Evolutionary conservation across 2,329 filamentous ascomycete genomes (phyloP).

Genomic region (Ascochyta fabae): DNA sequence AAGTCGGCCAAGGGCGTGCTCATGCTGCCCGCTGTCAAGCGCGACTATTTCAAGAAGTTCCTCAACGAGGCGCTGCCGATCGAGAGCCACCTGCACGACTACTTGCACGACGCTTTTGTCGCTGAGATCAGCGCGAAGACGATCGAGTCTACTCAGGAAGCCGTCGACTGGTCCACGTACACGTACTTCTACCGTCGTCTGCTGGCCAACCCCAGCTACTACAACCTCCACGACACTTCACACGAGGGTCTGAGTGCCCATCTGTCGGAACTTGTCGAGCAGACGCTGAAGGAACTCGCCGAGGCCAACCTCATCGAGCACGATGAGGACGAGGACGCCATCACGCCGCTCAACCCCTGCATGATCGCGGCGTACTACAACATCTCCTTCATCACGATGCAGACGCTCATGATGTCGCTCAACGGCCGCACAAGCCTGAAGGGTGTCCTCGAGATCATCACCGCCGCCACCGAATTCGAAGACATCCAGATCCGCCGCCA

Average conservation of each 20-base stretch:
- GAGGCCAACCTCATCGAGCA: conserved; percentile 96
- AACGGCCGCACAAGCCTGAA: conserved; percentile 91
- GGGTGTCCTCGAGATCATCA: conserved; percentile 94
- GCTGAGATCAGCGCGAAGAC: conserved; percentile 96
- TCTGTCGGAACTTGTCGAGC: conserved; percentile 92
- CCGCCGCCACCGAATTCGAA: conserved; percentile 96
- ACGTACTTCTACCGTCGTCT: conserved; percentile 97
- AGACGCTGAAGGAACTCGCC: conserved; percentile 84
- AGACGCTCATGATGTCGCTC: conserved; percentile 93
- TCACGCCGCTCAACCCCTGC: conserved; percentile 89
- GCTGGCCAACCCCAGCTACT: conserved; percentile 95
- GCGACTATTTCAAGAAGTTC: conserved; percentile 99
- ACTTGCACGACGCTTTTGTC: conserved; percentile 94
- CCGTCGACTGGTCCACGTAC: conserved; percentile 97
- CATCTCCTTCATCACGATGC: conserved; percentile 99
- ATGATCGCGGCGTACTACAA: conserved; percentile 99
- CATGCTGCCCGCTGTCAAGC: conserved; percentile 93
- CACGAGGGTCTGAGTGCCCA: conserved; percentile 94
- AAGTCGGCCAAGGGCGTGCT: conserved; percentile 88
- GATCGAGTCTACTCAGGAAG: conserved; percentile 93
- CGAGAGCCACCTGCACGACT: conserved; percentile 90
- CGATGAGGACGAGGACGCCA: conserved; percentile 84
- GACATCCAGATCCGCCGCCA: conserved; percentile 92
- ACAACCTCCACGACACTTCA: conserved; percentile 84
- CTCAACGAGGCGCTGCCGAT: conserved; percentile 94